Evolutionary conservation across 169 alveolate species (phyloP), one percentile per base, ranked within the genome.

Genomic region (Perkinsus marinus): DNA sequence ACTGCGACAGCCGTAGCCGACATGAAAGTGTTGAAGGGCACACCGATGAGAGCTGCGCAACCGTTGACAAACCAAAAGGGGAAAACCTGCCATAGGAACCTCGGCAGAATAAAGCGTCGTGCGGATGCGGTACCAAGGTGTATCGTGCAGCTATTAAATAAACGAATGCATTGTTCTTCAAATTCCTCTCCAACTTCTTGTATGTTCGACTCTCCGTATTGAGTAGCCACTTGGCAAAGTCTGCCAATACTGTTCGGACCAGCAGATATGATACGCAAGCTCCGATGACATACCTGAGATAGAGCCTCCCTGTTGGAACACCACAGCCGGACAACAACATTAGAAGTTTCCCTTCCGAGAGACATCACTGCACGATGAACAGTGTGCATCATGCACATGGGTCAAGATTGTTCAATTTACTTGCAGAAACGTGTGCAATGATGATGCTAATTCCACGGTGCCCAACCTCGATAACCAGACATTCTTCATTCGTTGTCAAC

Each of bases 61-160:
- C 69, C 57, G n/a, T 90, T 90, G 3, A 90, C 91, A n/a, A 90
- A 90, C 91, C 91, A 39, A 69, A 90, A 90, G 13, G 91, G 91
- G n/a, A 90, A 90, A 13, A 57, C 79, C 79, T 2, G 22, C 46
- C 3, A 41, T 41, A 10, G 46, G 46, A 41, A 41, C 19, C 46
- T 10, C 19, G 10, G 46, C 19, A 6, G 46, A 3, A 3, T 10
- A 10, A 41, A 41, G 46, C 10, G 3, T 3, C 46, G 3, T 3
- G 46, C 46, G 46, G 3, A 57, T 57, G 3, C 36, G 22, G 26
- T 26, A 90, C 91, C 79, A 90, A 90, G 7, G 91, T 90, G 69
- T 90, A 90, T 47, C 91, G 5, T 16, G 91, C 91, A 26, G 57
- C 37, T 39, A 90, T 39, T 10, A 90, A 69, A 37, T 90, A 90